These are phyloP conservation scores for Spergularia marina DNA, from an alignment of 148 eudicot species.

Conservation along the genomic window DNA sequence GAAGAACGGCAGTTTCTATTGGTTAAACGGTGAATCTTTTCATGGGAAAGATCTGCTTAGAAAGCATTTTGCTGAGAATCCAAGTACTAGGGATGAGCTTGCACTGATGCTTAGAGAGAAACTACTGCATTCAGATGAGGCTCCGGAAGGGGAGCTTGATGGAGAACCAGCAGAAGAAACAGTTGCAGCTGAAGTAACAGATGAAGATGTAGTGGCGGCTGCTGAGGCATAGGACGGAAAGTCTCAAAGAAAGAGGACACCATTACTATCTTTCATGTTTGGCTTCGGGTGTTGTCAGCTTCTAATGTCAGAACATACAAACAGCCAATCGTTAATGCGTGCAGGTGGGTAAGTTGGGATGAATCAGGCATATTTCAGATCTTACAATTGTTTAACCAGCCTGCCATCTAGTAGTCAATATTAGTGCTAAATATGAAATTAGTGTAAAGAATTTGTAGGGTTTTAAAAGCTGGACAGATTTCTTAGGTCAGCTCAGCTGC, in stretches of 20 bases:
- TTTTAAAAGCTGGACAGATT: neutral
- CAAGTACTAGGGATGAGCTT: constrained; percentile 49
- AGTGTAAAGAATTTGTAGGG: constrained; percentile 8
- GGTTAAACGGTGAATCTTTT: constrained; percentile 39
- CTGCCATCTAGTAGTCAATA: neutral
- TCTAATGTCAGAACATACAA: neutral
- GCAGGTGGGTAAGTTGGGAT: neutral
- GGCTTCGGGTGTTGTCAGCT: too few species aligned
- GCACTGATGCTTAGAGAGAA: constrained; percentile 52
- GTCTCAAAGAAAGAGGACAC: neutral
- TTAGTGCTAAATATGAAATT: neutral
- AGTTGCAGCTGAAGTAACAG: constrained; percentile 46
- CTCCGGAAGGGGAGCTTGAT: constrained; percentile 20
- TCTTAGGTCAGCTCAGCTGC: neutral
- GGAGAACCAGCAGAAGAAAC: constrained; percentile 34
- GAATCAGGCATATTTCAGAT: neutral
- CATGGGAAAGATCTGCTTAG: constrained; percentile 67
- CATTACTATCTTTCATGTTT: neutral
- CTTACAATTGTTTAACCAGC: neutral
- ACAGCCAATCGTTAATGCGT: neutral
- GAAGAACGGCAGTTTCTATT: constrained; percentile 39
- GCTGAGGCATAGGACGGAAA: constrained; percentile 39
- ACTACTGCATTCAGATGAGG: constrained; percentile 35
- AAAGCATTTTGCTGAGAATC: constrained; percentile 46
- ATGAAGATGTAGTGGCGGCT: constrained; percentile 56